These are phyloP conservation scores for Podaxis sp. DNA, from an alignment of 768 basidiomycete species.

Conservation along the genomic window DNA sequence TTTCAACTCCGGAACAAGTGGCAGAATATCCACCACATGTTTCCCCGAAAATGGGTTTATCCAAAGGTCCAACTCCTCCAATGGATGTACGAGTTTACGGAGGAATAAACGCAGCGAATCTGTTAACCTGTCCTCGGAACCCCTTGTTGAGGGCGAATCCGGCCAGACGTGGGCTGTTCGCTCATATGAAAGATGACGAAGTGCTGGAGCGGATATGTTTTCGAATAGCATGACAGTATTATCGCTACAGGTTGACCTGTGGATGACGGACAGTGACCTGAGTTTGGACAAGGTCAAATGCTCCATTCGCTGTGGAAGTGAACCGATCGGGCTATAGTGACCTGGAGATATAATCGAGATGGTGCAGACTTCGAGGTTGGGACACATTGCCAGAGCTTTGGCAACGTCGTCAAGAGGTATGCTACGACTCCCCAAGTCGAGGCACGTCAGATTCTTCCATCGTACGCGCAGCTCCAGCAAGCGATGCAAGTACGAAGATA, in stretches of 20 bases:
- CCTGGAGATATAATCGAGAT: not conserved
- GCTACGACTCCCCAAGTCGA: not conserved
- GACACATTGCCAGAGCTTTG: not conserved
- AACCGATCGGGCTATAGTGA: not conserved
- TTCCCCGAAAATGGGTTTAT: not conserved
- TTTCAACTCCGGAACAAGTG: not conserved
- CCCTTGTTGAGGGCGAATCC: not conserved
- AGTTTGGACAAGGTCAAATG: not conserved
- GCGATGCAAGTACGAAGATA: not conserved
- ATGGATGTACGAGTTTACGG: not conserved
- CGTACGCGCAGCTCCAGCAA: not conserved
- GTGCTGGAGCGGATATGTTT: not conserved
- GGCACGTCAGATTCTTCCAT: conserved; percentile 1
- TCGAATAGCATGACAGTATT: not conserved
- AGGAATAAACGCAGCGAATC: not conserved
- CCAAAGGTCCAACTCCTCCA: conserved; percentile 2
- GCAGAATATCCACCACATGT: not conserved
- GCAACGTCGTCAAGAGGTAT: not conserved
- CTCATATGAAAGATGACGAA: conserved; percentile 9
- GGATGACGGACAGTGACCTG: not conserved
- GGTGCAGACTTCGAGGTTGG: conserved; percentile 7
- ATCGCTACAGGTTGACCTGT: not conserved
- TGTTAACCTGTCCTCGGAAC: not conserved
- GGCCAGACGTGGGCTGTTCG: not conserved
- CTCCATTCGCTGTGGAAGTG: not conserved